phyloP scores from a whole-genome alignment of 768 basidiomycete genomes.

The Podaxis mareebaensis region DNA sequence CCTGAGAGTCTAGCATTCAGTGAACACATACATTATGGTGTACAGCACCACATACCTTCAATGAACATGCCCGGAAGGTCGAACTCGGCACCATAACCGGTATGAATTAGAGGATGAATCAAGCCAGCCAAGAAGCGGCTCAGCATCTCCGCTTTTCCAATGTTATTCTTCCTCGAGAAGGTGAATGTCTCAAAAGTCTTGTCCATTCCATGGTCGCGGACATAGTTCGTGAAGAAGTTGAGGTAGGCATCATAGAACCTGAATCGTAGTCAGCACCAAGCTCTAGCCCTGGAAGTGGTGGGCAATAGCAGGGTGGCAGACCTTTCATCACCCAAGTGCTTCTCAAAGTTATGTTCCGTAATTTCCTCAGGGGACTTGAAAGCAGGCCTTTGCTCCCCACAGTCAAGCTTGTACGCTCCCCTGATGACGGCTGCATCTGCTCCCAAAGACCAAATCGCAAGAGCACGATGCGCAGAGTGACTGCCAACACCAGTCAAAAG shows the following conservation, averaged over 20 bases:
- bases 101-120: slow-evolving; percentile 66
- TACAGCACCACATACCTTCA: slow-evolving; percentile 47
- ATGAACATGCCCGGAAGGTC: slow-evolving; percentile 54
- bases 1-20: slow-evolving; percentile 34
- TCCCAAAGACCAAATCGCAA: slow-evolving; percentile 64
- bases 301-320: slow-evolving; percentile 26
- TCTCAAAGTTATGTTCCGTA: slow-evolving; percentile 46
- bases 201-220: slow-evolving; percentile 44
- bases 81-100: slow-evolving; percentile 66
- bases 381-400: slow-evolving; percentile 34
- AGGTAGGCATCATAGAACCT: slow-evolving; percentile 65
- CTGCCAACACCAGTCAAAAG: slow-evolving; percentile 33
- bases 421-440: slow-evolving; percentile 40
- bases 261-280: neutral
- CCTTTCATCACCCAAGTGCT: slow-evolving; percentile 59
- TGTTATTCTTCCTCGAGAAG: slow-evolving; percentile 54
- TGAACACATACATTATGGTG: neutral
- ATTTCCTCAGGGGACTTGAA: slow-evolving; percentile 48
- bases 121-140: slow-evolving; percentile 55
- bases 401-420: slow-evolving; percentile 39
- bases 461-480: slow-evolving; percentile 57
- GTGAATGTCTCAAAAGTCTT: slow-evolving; percentile 60
- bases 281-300: neutral
- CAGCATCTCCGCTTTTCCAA: slow-evolving; percentile 47
- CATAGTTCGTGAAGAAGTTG: slow-evolving; percentile 48